phyloP scores from a whole-genome alignment of 2,329 filamentous ascomycete species.

The Lithohypha guttulata region DNA sequence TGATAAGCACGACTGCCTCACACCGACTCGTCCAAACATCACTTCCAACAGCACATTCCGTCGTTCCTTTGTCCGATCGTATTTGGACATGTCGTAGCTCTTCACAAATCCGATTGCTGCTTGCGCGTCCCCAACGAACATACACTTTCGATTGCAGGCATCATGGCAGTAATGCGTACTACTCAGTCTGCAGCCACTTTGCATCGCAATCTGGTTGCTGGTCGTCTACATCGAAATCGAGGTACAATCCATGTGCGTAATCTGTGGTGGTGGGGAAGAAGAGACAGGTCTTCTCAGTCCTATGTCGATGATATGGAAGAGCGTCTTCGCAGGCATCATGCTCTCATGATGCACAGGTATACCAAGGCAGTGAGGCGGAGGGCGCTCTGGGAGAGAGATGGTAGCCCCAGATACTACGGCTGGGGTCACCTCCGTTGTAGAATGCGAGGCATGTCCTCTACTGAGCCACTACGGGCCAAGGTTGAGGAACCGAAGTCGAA shows the following conservation, averaged over 20 bases:
- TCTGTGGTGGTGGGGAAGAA: constrained; percentile 21
- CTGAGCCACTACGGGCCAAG: constrained; percentile 6
- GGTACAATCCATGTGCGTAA: constrained; percentile 12
- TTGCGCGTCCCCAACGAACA: too few species aligned
- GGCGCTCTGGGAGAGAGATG: constrained; percentile 19
- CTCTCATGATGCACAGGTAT: constrained; percentile 19
- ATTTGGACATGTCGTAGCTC: not conserved
- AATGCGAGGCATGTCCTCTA: constrained; percentile 11
- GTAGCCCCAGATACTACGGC: constrained; percentile 6
- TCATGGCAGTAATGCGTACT: constrained; percentile 5
- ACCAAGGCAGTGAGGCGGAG: constrained; percentile 16
- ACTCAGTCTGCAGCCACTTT: constrained; percentile 3
- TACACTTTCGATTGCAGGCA: not conserved
- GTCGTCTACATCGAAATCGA: constrained; percentile 1
- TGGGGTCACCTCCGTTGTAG: too few species aligned
- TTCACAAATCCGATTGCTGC: too few species aligned
- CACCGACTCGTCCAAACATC: too few species aligned
- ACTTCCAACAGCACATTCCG: too few species aligned
- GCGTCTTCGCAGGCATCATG: constrained; percentile 16
- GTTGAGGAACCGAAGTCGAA: constrained; percentile 9
- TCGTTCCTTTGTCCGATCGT: too few species aligned
- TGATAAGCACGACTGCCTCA: constrained; percentile 1
- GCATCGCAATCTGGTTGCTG: not conserved
- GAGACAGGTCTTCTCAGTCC: constrained; percentile 9
- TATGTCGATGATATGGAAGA: constrained; percentile 17